phyloP scores from a whole-genome alignment of 1,284 basidiomycete genomes.

The Coniferiporia weirii region DNA sequence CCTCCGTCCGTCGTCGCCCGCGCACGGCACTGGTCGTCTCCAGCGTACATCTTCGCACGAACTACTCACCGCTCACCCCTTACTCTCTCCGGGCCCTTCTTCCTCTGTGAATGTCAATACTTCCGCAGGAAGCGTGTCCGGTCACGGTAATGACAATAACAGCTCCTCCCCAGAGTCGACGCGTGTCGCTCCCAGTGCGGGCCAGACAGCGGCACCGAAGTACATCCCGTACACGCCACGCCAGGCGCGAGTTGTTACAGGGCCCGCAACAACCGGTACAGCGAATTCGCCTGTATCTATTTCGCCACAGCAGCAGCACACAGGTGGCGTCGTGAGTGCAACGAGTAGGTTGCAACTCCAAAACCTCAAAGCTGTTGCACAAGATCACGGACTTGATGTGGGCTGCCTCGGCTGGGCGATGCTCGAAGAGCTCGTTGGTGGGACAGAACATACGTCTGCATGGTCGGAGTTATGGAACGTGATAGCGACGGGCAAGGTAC shows the following conservation, averaged over 20 bases:
- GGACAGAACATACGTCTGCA: constrained; percentile 54
- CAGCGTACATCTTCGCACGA: constrained; percentile 48
- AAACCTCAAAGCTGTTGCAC: constrained; percentile 76
- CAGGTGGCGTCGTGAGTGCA: constrained; percentile 41
- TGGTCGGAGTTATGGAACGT: constrained; percentile 75
- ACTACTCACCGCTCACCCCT: constrained; percentile 53
- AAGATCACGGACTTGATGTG: constrained; percentile 66
- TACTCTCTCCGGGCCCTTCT: constrained; percentile 44
- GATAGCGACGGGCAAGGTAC: constrained; percentile 65
- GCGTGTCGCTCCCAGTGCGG: constrained; percentile 32
- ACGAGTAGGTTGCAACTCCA: constrained; percentile 70
- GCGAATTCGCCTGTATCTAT: constrained; percentile 34
- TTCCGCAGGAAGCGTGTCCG: constrained; percentile 21
- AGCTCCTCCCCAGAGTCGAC: constrained; percentile 32
- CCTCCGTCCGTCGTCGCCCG: constrained; percentile 52
- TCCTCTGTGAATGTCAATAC: constrained; percentile 18
- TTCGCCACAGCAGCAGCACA: constrained; percentile 26
- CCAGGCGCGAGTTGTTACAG: constrained; percentile 43
- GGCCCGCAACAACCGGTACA: constrained; percentile 45
- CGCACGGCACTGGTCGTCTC: constrained; percentile 21
- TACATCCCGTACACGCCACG: constrained; percentile 55
- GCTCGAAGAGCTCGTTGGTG: constrained; percentile 69
- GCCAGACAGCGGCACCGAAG: constrained; percentile 29
- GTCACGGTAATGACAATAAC: constrained; percentile 1
- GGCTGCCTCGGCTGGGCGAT: constrained; percentile 79